These are phyloP conservation scores for Cicer chorassanicum DNA, from an alignment of 306 rosid species.

Conservation along the genomic window DNA sequence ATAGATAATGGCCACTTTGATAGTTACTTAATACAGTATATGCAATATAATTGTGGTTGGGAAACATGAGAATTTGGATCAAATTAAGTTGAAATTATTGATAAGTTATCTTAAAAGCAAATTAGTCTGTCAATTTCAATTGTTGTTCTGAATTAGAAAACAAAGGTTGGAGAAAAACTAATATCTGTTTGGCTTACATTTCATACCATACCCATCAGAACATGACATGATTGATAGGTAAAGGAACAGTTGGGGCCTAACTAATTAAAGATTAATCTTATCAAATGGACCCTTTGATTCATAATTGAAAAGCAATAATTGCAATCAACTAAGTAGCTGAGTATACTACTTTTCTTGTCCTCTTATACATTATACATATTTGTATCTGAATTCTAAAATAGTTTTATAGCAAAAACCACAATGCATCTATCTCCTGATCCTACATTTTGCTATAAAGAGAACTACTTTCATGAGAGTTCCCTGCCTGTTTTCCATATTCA, in stretches of 20 bases:
- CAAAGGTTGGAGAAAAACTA: slow-evolving; percentile 10
- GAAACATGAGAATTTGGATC: slow-evolving; percentile 35
- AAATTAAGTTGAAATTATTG: neutral
- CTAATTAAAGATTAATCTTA: slow-evolving; percentile 5
- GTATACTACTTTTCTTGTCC: neutral
- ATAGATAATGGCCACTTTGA: slow-evolving; percentile 40
- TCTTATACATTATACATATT: neutral
- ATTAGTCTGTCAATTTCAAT: slow-evolving; percentile 46
- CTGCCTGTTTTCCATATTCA: slow-evolving; percentile 3
- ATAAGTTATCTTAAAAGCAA: neutral
- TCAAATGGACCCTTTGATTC: slow-evolving; percentile 1
- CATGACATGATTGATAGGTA: slow-evolving; percentile 25
- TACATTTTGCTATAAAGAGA: neutral
- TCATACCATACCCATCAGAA: slow-evolving; percentile 18
- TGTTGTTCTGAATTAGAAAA: slow-evolving; percentile 20
- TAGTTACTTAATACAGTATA: slow-evolving; percentile 39
- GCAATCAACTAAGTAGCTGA: slow-evolving; percentile 5
- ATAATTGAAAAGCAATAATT: slow-evolving; percentile 38
- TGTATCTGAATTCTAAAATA: slow-evolving; percentile 10
- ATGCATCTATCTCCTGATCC: neutral
- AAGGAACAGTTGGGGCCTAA: slow-evolving; percentile 25
- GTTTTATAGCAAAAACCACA: neutral
- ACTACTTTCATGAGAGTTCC: slow-evolving; percentile 15
- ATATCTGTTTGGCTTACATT: neutral
- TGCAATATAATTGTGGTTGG: slow-evolving; percentile 37